phyloP scores from a whole-genome alignment of 768 basidiomycete species.

The Ramaria sp. region DNA sequence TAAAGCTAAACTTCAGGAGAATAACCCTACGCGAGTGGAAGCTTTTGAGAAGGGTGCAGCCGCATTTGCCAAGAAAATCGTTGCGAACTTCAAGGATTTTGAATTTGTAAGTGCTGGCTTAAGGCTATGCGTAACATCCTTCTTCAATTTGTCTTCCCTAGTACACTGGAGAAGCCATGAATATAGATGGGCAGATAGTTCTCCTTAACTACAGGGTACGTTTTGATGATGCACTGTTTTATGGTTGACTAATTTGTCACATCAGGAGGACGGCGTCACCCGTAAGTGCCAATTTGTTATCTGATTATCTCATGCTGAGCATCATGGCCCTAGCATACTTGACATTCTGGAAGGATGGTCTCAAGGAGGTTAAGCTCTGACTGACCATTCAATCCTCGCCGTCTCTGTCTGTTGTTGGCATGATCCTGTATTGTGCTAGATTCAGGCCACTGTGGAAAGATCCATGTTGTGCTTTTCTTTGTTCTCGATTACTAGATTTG shows the following conservation, averaged over 20 bases:
- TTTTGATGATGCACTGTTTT: not conserved
- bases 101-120: constrained; percentile 62
- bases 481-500: not conserved
- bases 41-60: constrained; percentile 77
- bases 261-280: constrained; percentile 66
- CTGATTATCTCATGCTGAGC: not conserved
- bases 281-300: constrained; percentile 37
- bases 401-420: not conserved
- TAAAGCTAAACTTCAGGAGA: constrained; percentile 50
- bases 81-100: constrained; percentile 85
- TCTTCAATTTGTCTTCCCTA: constrained; percentile 18
- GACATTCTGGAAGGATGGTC: constrained; percentile 93
- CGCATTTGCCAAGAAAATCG: constrained; percentile 76
- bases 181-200: constrained; percentile 88
- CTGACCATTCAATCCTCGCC: not conserved
- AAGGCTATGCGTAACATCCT: too few relatives aligned
- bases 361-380: constrained; percentile 70
- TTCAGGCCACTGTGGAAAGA: not conserved
- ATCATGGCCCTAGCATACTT: constrained; percentile 51
- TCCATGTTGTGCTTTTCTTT: not conserved
- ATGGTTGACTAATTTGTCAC: constrained; percentile 8
- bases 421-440: not conserved
- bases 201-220: constrained; percentile 87
- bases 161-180: constrained; percentile 68
- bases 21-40: constrained; percentile 47